These are phyloP conservation scores for Heracleum sosnowskyi DNA, from an alignment of 129 eudicot species.

Conservation along the genomic window DNA sequence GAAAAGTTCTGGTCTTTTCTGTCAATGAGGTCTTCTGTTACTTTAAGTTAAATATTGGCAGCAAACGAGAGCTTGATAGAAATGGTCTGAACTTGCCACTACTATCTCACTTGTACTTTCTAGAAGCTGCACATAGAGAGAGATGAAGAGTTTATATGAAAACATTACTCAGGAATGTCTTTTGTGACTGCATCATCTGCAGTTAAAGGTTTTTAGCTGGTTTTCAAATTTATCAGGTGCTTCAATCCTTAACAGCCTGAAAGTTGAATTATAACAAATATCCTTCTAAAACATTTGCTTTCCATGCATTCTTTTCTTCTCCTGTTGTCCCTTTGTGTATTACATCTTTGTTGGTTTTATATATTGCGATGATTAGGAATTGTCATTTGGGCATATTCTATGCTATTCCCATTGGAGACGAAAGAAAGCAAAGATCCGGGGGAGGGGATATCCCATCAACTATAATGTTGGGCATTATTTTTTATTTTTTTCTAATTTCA, in stretches of 20 bases:
- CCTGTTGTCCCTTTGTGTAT: background rate
- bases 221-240: background rate
- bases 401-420: no score
- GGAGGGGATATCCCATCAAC: no score
- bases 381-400: no score
- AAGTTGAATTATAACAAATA: background rate
- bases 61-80: constrained; percentile 6
- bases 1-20: constrained; percentile 22
- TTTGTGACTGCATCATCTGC: background rate
- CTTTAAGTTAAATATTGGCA: background rate
- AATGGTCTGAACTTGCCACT: constrained; percentile 8
- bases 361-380: no score
- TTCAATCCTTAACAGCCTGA: background rate
- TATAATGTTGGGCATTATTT: no score
- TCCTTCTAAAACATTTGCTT: background rate
- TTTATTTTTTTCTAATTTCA: no score
- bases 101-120: background rate
- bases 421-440: no score
- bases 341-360: no score
- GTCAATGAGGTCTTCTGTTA: constrained; percentile 6
- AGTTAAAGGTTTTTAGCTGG: background rate
- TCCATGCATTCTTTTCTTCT: background rate
- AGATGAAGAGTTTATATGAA: background rate
- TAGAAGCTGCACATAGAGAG: background rate
- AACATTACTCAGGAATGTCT: background rate